Evolutionary conservation across 1,284 basidiomycete species (phyloP), one percentile per base, ranked within the genome.

Genomic region (Cryptococcus sp.): DNA sequence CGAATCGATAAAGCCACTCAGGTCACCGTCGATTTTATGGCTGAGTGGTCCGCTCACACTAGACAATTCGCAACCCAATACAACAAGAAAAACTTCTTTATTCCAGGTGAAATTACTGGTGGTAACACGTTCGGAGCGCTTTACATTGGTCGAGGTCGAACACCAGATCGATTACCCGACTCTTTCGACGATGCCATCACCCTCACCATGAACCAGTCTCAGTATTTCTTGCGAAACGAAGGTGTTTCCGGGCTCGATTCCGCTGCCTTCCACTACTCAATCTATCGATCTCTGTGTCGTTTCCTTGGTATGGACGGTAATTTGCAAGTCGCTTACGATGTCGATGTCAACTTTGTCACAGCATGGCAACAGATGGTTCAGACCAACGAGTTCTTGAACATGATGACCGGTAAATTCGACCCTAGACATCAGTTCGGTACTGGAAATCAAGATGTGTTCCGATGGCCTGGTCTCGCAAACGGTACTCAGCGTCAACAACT

Each of bases 231-330:
- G 48, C 86, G 91, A 33, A 80, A 85, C 8, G 78, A 80, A 7
- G 79, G 80, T 8, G 65, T 81, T 23, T 83, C 83, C 57, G 86
- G 79, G 35, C 80, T 95, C 38, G 91, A 95, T 67, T 80, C 81
- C 37, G 84, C 85, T 43, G 89, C 89, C 0, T 94, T 94, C 80
- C 91, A 94, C 73, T 94, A 94, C 76, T 94, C 91, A 43, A 86
- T 87, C 52, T 94, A 95, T 71, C 91, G 91, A 59, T 79, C 86
- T 3, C 77, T 94, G 47, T 79, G 84, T 34, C 86, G 90, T 50
- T 90, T 91, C 79, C 81, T 94, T 43, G 90, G 90, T 56, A 90
- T 94, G 89, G 91, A 95, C 67, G 91, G 91, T 66, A 91, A 93
- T 73, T 79, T 94, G 35, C 83, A 87, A 61, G 91, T 90, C 49